Evolutionary conservation across 805 yeast species (phyloP).

Genomic region (Metschnikowia shivogae): DNA sequence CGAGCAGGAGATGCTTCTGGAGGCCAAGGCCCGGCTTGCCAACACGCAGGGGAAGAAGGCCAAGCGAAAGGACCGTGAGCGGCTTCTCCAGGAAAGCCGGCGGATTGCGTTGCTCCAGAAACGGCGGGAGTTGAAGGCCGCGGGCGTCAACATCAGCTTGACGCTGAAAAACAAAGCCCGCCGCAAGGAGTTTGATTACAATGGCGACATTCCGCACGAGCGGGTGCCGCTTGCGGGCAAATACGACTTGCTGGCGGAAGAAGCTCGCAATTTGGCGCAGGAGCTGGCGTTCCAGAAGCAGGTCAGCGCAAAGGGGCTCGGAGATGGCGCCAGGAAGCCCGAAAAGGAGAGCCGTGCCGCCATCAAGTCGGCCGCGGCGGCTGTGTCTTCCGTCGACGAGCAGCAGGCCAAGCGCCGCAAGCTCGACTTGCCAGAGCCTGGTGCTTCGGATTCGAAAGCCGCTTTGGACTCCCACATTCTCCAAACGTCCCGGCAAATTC

Average conservation of each 20-base stretch:
- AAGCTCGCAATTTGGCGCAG: constrained; percentile 32
- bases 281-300: constrained; percentile 39
- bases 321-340: constrained; percentile 22
- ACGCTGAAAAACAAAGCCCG: constrained; percentile 50
- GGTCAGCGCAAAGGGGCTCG: constrained; percentile 41
- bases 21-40: constrained; percentile 86
- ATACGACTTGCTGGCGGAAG: constrained; percentile 66
- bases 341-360: constrained; percentile 16
- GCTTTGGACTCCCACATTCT: constrained; percentile 33
- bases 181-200: constrained; percentile 70
- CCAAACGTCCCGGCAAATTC: constrained; percentile 31
- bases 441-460: constrained; percentile 7
- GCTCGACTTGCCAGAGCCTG: constrained; percentile 26
- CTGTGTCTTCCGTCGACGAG: constrained; percentile 18
- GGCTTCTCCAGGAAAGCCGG: constrained; percentile 73
- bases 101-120: constrained; percentile 73
- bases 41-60: constrained; percentile 95
- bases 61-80: constrained; percentile 80
- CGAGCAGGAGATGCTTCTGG: constrained; percentile 88
- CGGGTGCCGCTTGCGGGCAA: constrained; percentile 62
- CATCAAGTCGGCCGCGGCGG: constrained; percentile 24
- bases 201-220: constrained; percentile 78
- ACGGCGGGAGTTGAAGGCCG: constrained; percentile 75
- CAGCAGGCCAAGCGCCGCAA: constrained; percentile 24
- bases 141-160: constrained; percentile 59